These are phyloP conservation scores for Pichia eremophila DNA, from an alignment of 805 yeast genomes.

Conservation along the genomic window DNA sequence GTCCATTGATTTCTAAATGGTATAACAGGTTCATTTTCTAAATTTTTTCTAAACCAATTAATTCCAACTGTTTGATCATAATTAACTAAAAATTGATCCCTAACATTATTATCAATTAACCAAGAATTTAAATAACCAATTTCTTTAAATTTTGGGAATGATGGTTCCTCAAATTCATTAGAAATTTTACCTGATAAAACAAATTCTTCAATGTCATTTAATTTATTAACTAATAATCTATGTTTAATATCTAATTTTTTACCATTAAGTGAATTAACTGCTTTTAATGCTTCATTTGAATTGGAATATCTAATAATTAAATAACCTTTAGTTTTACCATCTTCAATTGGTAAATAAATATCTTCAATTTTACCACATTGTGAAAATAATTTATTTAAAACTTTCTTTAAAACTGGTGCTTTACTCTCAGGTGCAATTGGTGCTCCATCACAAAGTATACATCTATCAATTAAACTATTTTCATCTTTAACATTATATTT, in stretches of 20 bases:
- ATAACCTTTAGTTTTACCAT: constrained; percentile 77
- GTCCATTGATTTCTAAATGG: constrained; percentile 84
- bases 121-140: constrained; percentile 81
- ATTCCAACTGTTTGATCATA: constrained; percentile 73
- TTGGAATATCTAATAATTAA: constrained; percentile 75
- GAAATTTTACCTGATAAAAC: constrained; percentile 56
- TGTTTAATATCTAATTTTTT: constrained; percentile 93
- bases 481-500: constrained; percentile 53
- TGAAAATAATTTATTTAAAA: constrained; percentile 69
- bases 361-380: constrained; percentile 75
- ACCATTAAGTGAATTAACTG: constrained; percentile 72
- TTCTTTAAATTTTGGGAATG: constrained; percentile 58
- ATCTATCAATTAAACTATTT: constrained; percentile 53
- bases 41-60: constrained; percentile 70
- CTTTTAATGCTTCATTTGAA: constrained; percentile 60
- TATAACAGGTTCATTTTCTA: constrained; percentile 64
- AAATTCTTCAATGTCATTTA: constrained; percentile 74
- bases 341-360: constrained; percentile 71
- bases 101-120: constrained; percentile 79
- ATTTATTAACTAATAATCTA: constrained; percentile 72
- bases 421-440: constrained; percentile 91
- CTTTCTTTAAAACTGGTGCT: constrained; percentile 74
- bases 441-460: constrained; percentile 86
- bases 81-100: constrained; percentile 85
- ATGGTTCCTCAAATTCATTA: constrained; percentile 62